phyloP scores from a whole-genome alignment of 345 rosid genomes.

The Brassica nigra region DNA sequence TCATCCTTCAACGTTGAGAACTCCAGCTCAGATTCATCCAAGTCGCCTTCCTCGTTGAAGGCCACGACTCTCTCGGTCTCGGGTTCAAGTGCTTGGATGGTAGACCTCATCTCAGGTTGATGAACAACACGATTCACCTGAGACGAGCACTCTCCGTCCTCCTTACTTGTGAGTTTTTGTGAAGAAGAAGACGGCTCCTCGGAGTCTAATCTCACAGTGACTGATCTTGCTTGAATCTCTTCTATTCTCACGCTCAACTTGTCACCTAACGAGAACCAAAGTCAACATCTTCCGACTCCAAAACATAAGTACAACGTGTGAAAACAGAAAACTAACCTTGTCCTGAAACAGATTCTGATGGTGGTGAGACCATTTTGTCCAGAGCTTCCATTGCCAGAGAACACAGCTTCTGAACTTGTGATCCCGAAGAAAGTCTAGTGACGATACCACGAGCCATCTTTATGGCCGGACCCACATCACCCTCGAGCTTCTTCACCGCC shows the following conservation, averaged over 20 bases:
- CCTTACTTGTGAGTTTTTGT: constrained; percentile 10
- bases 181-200: constrained; percentile 42
- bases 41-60: constrained; percentile 49
- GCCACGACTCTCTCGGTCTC: constrained; percentile 59
- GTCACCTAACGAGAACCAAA: constrained; percentile 21
- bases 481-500: constrained; percentile 79
- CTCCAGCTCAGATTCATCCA: constrained; percentile 54
- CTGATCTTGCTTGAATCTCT: constrained; percentile 61
- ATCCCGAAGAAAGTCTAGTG: constrained; percentile 78
- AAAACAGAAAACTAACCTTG: constrained; percentile 32
- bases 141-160: constrained; percentile 51
- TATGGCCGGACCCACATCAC: constrained; percentile 78
- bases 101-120: constrained; percentile 58
- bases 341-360: constrained; percentile 21
- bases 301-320: background rate
- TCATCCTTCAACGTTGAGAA: constrained; percentile 45
- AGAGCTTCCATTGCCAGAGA: constrained; percentile 62
- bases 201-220: constrained; percentile 57
- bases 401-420: constrained; percentile 75
- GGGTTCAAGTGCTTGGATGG: constrained; percentile 61
- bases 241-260: constrained; percentile 47
- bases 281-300: constrained; percentile 11
- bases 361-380: constrained; percentile 56
- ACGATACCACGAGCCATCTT: constrained; percentile 92
- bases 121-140: constrained; percentile 60